Percentiles rank a stretch among this genome's conserved stretches.
Conservation (phyloP, 257 asterid species). For the Fraxinus excelsior region DNA sequence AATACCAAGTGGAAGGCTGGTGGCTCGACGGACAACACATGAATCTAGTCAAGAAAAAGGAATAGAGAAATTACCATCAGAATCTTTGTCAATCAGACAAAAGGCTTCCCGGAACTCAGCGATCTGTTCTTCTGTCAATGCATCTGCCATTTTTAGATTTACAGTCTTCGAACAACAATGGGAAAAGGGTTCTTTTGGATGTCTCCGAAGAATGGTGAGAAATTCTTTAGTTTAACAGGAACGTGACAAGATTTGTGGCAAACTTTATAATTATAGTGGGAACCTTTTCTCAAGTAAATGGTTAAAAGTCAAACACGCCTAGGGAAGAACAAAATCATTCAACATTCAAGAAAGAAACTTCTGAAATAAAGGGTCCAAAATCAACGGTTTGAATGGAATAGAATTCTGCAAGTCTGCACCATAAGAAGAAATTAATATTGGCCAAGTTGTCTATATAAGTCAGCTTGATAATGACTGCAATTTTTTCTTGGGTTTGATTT, state of each 20-base stretch:
- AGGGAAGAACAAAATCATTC: conserved; percentile 17
- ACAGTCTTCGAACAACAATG: background rate
- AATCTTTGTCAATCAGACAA: conserved; percentile 56
- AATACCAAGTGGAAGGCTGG: background rate
- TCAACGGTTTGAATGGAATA: conserved; percentile 39
- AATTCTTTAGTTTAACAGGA: background rate
- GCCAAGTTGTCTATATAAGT: background rate
- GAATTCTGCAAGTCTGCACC: background rate
- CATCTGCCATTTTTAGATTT: conserved; percentile 41
- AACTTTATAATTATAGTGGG: conserved; percentile 1
- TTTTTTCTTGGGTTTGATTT: conserved; percentile 1
- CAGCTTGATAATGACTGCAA: background rate
- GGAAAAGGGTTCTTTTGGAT: background rate
- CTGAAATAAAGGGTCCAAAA: conserved; percentile 19
- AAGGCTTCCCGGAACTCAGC: conserved; percentile 62
- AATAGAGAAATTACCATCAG: conserved; percentile 41
- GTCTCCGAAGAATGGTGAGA: background rate
- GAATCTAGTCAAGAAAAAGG: background rate
- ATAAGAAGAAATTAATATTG: background rate
- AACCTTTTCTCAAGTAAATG: background rate
- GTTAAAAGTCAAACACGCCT: conserved; percentile 22
- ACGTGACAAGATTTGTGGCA: background rate
- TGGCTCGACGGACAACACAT: background rate
- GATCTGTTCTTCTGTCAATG: conserved; percentile 52
- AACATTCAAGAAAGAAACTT: conserved; percentile 22